These are phyloP conservation scores for Ustilago shanxiensis DNA, from an alignment of 1,284 basidiomycete genomes.

Conservation along the genomic window DNA sequence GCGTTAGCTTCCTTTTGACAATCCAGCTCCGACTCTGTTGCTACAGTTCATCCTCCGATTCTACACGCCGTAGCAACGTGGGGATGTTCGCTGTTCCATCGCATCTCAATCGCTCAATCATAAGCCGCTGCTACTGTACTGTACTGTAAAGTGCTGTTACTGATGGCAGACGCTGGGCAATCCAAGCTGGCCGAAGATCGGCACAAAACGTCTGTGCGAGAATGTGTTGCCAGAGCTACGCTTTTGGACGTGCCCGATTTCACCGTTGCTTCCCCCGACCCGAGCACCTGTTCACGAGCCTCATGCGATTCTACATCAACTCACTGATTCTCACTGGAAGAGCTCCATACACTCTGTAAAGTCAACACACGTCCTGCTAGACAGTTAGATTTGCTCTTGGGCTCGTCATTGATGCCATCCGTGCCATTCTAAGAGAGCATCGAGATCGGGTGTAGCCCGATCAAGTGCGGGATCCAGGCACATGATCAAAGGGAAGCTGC, in stretches of 20 bases:
- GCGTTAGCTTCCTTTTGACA: slow-evolving; percentile 8
- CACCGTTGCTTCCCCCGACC: neutral
- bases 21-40: neutral
- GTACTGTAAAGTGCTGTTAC: too few species aligned
- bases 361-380: too few species aligned
- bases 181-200: neutral
- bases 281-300: neutral
- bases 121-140: neutral
- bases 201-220: neutral
- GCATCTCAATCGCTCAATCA: neutral
- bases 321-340: too few species aligned
- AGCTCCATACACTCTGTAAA: too few species aligned
- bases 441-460: too few species aligned
- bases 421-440: too few species aligned
- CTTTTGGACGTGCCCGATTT: neutral
- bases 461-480: neutral
- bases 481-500: neutral
- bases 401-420: too few species aligned
- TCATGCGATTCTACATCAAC: too few species aligned
- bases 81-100: neutral
- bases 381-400: too few species aligned
- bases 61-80: neutral
- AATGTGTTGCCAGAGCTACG: neutral
- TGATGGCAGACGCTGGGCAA: too few species aligned
- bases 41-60: neutral